Percentiles rank a stretch among this genome's conserved stretches.
Evolutionary conservation across 2,329 filamentous ascomycete species (phyloP).

Genomic region (Bertia moriformis): DNA sequence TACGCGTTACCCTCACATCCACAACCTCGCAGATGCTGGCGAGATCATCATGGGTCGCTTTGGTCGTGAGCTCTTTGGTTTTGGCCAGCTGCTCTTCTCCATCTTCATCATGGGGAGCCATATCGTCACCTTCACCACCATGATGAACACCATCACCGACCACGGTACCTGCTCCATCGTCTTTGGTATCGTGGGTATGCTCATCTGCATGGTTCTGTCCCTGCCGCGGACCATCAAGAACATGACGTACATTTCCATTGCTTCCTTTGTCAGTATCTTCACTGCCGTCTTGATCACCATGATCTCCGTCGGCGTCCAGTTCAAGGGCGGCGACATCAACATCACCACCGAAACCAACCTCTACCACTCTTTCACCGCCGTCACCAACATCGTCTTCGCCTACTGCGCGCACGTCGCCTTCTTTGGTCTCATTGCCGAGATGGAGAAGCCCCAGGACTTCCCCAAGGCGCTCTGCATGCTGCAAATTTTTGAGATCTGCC

Average conservation of each 20-base stretch:
- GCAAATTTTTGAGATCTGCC: constrained; percentile 29
- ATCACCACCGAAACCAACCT: constrained; percentile 21
- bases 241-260: constrained; percentile 35
- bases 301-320: constrained; percentile 34
- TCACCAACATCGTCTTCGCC: constrained; percentile 44
- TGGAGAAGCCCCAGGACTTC: constrained; percentile 39
- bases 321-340: constrained; percentile 16
- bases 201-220: constrained; percentile 32
- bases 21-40: constrained; percentile 42
- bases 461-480: constrained; percentile 38
- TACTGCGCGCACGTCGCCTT: constrained; percentile 45
- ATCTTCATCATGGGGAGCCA: constrained; percentile 47
- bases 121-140: constrained; percentile 41
- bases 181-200: constrained; percentile 32
- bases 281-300: constrained; percentile 39
- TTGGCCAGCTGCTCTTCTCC: constrained; percentile 34
- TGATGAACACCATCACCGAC: constrained; percentile 38
- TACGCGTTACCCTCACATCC: constrained; percentile 31
- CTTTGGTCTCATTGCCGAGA: constrained; percentile 42
- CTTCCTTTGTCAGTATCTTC: constrained; percentile 38
- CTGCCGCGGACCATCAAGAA: constrained; percentile 39
- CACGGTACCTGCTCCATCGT: constrained; percentile 38
- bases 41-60: constrained; percentile 30
- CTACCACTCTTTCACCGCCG: constrained; percentile 27
- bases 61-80: constrained; percentile 33